Base-by-base conservation (phyloP, 805 yeast species). In the Wickerhamiella kazuoi region DNA sequence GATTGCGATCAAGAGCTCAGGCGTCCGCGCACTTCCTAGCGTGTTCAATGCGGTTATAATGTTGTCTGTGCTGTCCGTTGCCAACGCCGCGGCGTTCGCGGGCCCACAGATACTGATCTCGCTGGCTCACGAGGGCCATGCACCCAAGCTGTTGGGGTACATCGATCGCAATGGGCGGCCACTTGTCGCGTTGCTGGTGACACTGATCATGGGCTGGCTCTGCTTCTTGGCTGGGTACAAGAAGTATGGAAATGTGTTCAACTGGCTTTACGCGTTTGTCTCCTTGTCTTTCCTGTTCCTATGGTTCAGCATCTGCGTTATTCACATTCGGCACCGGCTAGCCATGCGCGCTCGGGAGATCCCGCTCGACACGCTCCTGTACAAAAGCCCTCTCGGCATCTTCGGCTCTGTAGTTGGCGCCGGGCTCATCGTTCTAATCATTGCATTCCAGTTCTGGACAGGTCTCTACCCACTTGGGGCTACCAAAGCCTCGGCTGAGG, bases 101-200 rank as follows among this genome's bases (percentile, higher is more conserved):
- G 68, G 78, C 43, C 72, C 82, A 20, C 69, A 84, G 54, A 72
- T 79, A 14, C 60, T 76, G 46, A 71, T 76, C 6, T 67, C 80
- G 13, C 63, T 77, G 57, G 74, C 81, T 9, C 71, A 69, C 39
- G 72, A 73, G 52, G 74, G 76, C 17, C 67, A 69, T 46, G 76
- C 78, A 21, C 82, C 82, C 3, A 57, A 59, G 42, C 49, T 66
- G 26, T 67, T 76, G 41, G 74, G 76, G 32, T 76, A 76, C 59
- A 71, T 80, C 44, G 93, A 82, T 56, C 68, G 78, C 47, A 62
- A 61, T 35, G 94, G 94, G 41, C 70, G 93, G 53, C 93, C 94
- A 13, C 54, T 79, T 37, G 72, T 67, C 36, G 84, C 83, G 17
- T 71, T 79, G 51, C 46, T 50, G 1, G 44, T 63, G 15, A 60